phyloP scores from a whole-genome alignment of 306 rosid genomes.

The Hippophae gyantsensis region DNA sequence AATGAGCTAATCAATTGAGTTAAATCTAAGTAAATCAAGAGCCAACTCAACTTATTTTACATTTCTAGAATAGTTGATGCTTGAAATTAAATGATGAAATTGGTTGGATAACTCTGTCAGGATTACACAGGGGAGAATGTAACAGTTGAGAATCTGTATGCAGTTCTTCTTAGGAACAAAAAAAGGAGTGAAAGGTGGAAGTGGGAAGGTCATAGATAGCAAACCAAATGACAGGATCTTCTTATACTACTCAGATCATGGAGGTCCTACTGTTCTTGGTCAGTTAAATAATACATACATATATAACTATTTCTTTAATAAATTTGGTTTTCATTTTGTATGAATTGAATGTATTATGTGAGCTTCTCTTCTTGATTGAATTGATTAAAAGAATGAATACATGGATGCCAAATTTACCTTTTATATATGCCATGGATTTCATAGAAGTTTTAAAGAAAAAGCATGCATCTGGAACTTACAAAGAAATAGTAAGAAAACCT shows the following conservation, averaged over 20 bases:
- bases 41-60: too few species aligned
- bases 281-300: conserved; percentile 9
- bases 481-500: conserved; percentile 50
- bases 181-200: conserved; percentile 66
- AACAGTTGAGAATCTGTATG: conserved; percentile 56
- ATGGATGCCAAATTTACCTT: conserved; percentile 91
- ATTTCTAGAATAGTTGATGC: too few species aligned
- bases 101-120: conserved; percentile 23
- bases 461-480: conserved; percentile 61
- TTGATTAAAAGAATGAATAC: not conserved
- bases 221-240: conserved; percentile 73
- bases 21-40: too few species aligned
- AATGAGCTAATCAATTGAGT: too few species aligned
- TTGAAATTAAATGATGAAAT: not conserved
- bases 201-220: conserved; percentile 79
- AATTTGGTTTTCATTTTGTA: too few species aligned
- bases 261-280: conserved; percentile 97
- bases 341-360: too few species aligned
- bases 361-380: too few species aligned
- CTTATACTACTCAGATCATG: conserved; percentile 79
- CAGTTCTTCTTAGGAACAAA: conserved; percentile 75
- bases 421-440: conserved; percentile 70
- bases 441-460: conserved; percentile 68
- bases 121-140: conserved; percentile 76
- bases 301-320: not conserved